A percentile compares a stretch with the other conserved stretches of the same genome.
Evolutionary conservation across 352 stramenopile species (phyloP).

Genomic region (Pythium sukuiense): DNA sequence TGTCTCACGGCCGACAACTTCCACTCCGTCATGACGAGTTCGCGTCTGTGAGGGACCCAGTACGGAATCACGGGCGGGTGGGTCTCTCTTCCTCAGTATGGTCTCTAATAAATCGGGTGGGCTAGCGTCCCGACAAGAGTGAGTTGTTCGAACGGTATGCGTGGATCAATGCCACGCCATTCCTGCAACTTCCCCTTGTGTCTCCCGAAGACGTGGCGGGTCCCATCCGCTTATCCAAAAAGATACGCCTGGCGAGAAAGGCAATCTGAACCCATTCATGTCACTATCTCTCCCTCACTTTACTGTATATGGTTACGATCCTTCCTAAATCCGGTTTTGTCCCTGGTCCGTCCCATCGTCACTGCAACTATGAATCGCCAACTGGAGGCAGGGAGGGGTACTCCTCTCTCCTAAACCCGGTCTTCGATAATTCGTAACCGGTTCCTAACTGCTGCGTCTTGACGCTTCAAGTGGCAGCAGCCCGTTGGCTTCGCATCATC

Average conservation of each 20-base stretch:
- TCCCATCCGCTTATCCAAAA: too few relatives aligned
- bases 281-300: not conserved
- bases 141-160: too few relatives aligned
- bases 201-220: too few relatives aligned
- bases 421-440: not conserved
- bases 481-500: not conserved
- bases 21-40: slow-evolving; percentile 49
- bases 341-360: not conserved
- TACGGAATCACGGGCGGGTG: too few relatives aligned
- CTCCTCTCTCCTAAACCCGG: not conserved
- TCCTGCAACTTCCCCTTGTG: too few relatives aligned
- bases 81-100: too few relatives aligned
- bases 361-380: not conserved
- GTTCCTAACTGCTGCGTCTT: not conserved
- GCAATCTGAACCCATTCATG: not conserved
- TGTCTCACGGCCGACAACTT: slow-evolving; percentile 54
- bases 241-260: not conserved
- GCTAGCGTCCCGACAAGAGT: too few relatives aligned
- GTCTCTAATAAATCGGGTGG: too few relatives aligned
- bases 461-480: slow-evolving; percentile 1
- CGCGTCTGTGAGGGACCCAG: slow-evolving; percentile 36
- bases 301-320: not conserved
- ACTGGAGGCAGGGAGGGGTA: not conserved
- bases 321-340: not conserved
- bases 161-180: too few relatives aligned